Percentiles rank a stretch among this genome's conserved stretches.
Evolutionary conservation across 257 asterid species (phyloP).

Genomic region (Buddleja alternifolia): DNA sequence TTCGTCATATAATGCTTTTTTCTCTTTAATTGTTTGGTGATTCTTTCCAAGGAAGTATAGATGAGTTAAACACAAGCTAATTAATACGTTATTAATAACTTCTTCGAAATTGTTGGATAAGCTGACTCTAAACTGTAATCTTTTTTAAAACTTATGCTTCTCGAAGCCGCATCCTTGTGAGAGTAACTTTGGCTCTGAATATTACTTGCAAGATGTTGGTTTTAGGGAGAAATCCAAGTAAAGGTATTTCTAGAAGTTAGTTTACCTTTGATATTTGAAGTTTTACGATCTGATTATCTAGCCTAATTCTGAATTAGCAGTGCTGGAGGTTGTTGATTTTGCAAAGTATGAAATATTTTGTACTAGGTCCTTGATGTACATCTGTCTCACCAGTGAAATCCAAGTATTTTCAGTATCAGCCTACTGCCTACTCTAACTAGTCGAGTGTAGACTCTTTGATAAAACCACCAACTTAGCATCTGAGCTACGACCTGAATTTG

Average conservation of each 20-base stretch:
- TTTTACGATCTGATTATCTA: conserved; percentile 10
- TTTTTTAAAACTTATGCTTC: neutral
- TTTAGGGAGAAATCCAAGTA: conserved; percentile 1
- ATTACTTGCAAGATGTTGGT: conserved; percentile 4
- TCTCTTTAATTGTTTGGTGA: conserved; percentile 20
- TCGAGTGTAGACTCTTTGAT: neutral
- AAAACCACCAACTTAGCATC: neutral
- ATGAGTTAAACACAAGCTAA: neutral
- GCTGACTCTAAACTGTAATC: neutral
- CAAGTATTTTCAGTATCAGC: neutral
- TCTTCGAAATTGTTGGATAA: neutral
- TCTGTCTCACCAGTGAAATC: conserved; percentile 5
- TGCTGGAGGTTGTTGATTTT: conserved; percentile 6
- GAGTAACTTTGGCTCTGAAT: conserved; percentile 3
- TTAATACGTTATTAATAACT: neutral
- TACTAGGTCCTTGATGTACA: conserved; percentile 1
- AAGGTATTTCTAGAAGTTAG: conserved; percentile 13
- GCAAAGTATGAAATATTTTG: neutral
- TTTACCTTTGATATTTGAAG: conserved; percentile 13
- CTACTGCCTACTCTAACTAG: neutral
- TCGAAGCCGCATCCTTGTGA: neutral
- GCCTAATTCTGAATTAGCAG: conserved; percentile 6
- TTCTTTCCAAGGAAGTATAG: neutral
- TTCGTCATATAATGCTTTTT: conserved; percentile 8
- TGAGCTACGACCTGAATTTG: neutral